phyloP scores from a whole-genome alignment of 106 monocot species.

The Triglochin maritima region DNA sequence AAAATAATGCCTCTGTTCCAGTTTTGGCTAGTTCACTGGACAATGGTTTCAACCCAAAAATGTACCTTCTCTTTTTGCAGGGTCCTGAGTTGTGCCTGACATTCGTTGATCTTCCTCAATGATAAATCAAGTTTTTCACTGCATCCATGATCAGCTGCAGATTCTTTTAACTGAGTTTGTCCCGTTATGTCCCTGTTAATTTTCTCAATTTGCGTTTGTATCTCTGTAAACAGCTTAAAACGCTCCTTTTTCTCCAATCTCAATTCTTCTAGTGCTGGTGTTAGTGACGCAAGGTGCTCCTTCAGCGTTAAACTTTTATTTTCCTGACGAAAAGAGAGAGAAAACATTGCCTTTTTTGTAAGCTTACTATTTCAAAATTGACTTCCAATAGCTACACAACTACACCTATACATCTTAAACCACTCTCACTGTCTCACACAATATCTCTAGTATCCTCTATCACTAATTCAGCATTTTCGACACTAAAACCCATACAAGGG shows the following conservation, averaged over 20 bases:
- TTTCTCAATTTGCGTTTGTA: conserved; percentile 56
- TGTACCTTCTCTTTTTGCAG: conserved; percentile 87
- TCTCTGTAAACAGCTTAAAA: conserved; percentile 47
- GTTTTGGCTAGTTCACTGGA: too few species aligned
- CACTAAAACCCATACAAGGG: too few species aligned
- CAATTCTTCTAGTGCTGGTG: conserved; percentile 47
- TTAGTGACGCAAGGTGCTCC: conserved; percentile 51
- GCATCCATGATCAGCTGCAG: conserved; percentile 1
- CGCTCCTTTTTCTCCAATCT: conserved; percentile 54
- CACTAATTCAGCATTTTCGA: too few species aligned
- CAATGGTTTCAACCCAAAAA: too few species aligned
- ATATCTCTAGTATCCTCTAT: too few species aligned
- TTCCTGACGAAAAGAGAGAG: not conserved
- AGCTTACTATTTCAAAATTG: too few species aligned
- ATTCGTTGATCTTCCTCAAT: conserved; percentile 53
- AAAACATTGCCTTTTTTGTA: too few species aligned
- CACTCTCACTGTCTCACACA: too few species aligned
- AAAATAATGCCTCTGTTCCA: too few species aligned
- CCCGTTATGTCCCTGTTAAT: conserved; percentile 53
- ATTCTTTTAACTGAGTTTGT: conserved; percentile 13
- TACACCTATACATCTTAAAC: too few species aligned
- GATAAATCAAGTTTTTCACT: conserved; percentile 72
- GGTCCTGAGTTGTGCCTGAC: conserved; percentile 44
- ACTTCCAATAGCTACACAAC: too few species aligned
- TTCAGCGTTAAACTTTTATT: conserved; percentile 30